Percentiles rank a stretch among this genome's conserved stretches.
These are phyloP conservation scores for Malbranchea cinnamomea DNA, from an alignment of 2,329 filamentous ascomycete species.

Conservation along the genomic window DNA sequence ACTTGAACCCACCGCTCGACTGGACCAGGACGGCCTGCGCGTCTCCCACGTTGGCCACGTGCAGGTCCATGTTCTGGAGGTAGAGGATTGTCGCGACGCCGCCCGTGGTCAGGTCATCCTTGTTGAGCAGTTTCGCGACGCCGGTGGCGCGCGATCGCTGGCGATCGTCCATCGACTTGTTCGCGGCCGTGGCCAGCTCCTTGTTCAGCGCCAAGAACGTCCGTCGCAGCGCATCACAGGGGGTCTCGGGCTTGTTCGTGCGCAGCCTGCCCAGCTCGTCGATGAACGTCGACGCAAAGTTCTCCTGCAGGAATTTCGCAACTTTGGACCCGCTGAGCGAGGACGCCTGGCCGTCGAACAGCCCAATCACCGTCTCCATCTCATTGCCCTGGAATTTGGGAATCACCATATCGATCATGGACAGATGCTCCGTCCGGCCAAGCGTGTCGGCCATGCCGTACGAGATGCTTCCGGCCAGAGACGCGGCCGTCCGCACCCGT, in stretches of 20 bases:
- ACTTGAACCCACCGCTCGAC: constrained; percentile 66
- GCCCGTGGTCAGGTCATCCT: constrained; percentile 79
- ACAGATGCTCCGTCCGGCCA: constrained; percentile 84
- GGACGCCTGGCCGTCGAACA: constrained; percentile 89
- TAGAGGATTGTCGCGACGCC: constrained; percentile 88
- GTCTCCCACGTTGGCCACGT: constrained; percentile 89
- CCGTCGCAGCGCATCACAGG: constrained; percentile 67
- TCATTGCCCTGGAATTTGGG: constrained; percentile 83
- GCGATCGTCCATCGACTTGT: constrained; percentile 64
- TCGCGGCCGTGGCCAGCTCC: constrained; percentile 73
- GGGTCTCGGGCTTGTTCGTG: constrained; percentile 52
- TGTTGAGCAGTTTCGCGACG: constrained; percentile 61
- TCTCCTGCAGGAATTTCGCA: constrained; percentile 90
- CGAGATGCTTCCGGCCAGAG: constrained; percentile 71
- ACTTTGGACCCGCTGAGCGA: constrained; percentile 86
- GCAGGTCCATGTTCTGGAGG: constrained; percentile 76
- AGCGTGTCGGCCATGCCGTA: constrained; percentile 97
- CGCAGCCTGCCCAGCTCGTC: constrained; percentile 66
- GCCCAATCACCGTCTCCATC: constrained; percentile 76
- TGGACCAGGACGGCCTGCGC: constrained; percentile 91
- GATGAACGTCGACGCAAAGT: constrained; percentile 74
- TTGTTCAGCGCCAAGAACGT: constrained; percentile 87
- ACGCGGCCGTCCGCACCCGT: constrained; percentile 93
- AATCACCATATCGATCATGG: constrained; percentile 88
- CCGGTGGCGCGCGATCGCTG: constrained; percentile 52